Percentiles rank a stretch among this genome's conserved stretches.
Conservation (phyloP, 177 flowering plant genomes). For the Tripterygium wilfordii region DNA sequence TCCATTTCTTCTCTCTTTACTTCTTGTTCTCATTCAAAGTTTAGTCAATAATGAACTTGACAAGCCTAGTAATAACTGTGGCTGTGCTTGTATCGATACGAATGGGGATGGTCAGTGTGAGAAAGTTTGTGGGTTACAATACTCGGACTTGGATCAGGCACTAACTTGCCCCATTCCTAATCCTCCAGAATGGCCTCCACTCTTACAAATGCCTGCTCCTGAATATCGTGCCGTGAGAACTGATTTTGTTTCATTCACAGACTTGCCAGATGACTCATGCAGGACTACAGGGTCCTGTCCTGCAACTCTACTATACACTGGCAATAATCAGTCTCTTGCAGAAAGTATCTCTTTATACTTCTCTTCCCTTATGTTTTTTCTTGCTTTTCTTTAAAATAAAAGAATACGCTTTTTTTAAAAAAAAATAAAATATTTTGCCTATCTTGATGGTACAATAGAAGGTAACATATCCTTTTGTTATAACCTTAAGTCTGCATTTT, state of each 20-base stretch:
- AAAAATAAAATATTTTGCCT: too few species aligned
- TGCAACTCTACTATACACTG: conserved; percentile 65
- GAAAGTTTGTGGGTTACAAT: conserved; percentile 59
- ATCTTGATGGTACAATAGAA: too few species aligned
- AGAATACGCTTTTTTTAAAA: too few species aligned
- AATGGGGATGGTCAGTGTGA: conserved; percentile 50
- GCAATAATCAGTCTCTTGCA: conserved; percentile 65
- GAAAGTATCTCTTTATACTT: conserved; percentile 35
- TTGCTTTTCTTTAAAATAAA: too few species aligned
- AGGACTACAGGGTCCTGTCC: conserved; percentile 65
- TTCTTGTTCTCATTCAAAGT: conserved; percentile 47
- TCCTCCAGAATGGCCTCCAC: conserved; percentile 80
- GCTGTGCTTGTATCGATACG: conserved; percentile 54
- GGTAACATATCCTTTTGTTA: too few species aligned
- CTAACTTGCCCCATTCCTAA: conserved; percentile 43
- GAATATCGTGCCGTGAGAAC: conserved; percentile 58
- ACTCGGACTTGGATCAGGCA: conserved; percentile 52
- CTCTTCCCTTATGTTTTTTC: too few species aligned
- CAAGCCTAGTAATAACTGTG: conserved; percentile 49
- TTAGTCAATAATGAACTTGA: conserved; percentile 44
- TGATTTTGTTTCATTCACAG: conserved; percentile 21
- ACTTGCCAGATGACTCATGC: conserved; percentile 67
- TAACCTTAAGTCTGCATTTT: too few species aligned
- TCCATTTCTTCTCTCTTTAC: conserved; percentile 58
- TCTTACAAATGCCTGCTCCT: conserved; percentile 69